Percentiles rank a stretch among this genome's conserved stretches.
Evolutionary conservation across 1,139 yeast species (phyloP).

Genomic region (Lizanozyma gosingica): DNA sequence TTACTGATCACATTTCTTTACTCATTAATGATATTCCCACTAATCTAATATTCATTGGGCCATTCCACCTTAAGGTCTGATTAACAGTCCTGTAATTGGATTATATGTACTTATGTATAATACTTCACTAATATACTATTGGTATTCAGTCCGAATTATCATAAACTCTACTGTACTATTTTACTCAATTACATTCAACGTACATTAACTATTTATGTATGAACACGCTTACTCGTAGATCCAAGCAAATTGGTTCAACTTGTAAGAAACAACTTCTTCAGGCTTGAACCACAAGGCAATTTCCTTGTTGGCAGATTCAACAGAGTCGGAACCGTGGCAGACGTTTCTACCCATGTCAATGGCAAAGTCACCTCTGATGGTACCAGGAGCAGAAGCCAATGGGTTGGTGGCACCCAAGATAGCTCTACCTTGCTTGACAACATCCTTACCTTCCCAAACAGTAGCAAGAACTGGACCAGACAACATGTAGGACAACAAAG

Average conservation of each 20-base stretch:
- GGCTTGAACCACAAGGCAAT: conserved; percentile 96
- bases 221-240: conserved; percentile 67
- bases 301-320: conserved; percentile 95
- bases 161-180: too few species aligned
- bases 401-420: conserved; percentile 99
- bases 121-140: too few species aligned
- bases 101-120: too few species aligned
- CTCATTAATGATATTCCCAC: too few species aligned
- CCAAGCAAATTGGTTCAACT: conserved; percentile 78
- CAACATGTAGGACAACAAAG: conserved; percentile 89
- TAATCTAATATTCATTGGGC: too few species aligned
- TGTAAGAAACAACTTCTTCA: conserved; percentile 93
- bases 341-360: conserved; percentile 99
- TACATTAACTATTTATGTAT: too few species aligned
- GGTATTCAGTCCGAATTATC: neutral
- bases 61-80: too few species aligned
- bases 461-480: conserved; percentile 99
- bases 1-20: too few species aligned
- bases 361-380: conserved; percentile 98
- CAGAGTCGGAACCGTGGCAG: conserved; percentile 98
- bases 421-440: conserved; percentile 96
- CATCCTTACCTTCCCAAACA: conserved; percentile 99
- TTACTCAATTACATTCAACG: too few species aligned
- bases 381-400: conserved; percentile 93
- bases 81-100: too few species aligned